phyloP scores from a whole-genome alignment of 73 alveolate species.

The Paraurostyla sp. region DNA sequence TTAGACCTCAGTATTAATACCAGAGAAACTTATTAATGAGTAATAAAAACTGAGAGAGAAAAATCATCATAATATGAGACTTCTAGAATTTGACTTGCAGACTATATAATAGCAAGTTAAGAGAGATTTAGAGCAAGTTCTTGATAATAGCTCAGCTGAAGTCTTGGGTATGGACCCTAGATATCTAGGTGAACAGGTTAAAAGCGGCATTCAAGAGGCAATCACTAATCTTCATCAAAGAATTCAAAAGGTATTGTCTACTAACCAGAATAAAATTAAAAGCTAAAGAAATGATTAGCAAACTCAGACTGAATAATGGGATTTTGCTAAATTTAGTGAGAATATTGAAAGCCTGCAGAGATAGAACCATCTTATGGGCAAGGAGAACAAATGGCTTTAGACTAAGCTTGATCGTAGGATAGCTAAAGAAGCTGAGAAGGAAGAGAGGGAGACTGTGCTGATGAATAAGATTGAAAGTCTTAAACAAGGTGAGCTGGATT shows the following conservation, averaged over 20 bases:
- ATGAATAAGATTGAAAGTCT: not conserved
- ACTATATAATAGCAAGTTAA: not conserved
- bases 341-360: not conserved
- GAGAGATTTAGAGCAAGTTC: conserved; percentile 18
- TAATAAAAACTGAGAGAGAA: not conserved
- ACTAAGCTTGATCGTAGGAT: conserved; percentile 15
- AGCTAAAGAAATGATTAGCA: not conserved
- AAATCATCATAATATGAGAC: conserved; percentile 18
- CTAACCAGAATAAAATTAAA: not conserved
- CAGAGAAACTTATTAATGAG: not conserved
- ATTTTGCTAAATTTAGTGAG: conserved; percentile 46
- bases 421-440: conserved; percentile 34
- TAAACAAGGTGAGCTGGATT: not conserved
- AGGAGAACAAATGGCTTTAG: conserved; percentile 6
- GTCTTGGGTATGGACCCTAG: not conserved
- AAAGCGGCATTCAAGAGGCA: conserved; percentile 11
- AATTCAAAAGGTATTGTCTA: not conserved
- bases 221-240: not conserved
- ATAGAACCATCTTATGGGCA: not conserved
- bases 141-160: not conserved
- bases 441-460: not conserved
- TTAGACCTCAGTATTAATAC: not conserved
- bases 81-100: conserved; percentile 10
- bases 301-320: conserved; percentile 26
- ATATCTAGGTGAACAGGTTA: not conserved